Percentiles rank a stretch among this genome's conserved stretches.
Evolutionary conservation across 495 filamentous ascomycete genomes (phyloP).

Genomic region (Penicillium pancosmium): DNA sequence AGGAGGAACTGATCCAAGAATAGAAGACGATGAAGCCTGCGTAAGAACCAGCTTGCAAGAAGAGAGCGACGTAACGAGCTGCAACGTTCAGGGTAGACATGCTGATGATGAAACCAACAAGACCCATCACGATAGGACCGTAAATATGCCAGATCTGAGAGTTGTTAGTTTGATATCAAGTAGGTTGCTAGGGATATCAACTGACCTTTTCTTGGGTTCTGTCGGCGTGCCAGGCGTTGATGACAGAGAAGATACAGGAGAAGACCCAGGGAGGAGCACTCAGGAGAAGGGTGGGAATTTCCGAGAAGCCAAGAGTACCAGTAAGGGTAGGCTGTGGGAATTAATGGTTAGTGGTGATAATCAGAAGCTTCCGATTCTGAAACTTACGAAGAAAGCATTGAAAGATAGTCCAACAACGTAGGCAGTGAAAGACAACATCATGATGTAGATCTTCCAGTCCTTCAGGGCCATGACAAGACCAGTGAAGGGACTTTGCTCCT

Average conservation of each 20-base stretch:
- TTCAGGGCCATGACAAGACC: slow-evolving; percentile 68
- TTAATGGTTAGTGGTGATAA: slow-evolving; percentile 58
- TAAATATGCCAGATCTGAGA: slow-evolving; percentile 70
- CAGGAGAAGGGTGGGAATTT: slow-evolving; percentile 71
- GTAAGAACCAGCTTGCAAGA: slow-evolving; percentile 67
- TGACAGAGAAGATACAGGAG: slow-evolving; percentile 66
- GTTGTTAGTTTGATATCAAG: slow-evolving; percentile 9
- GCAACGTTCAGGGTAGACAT: slow-evolving; percentile 64
- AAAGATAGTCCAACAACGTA: slow-evolving; percentile 39
- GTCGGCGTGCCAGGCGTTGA: slow-evolving; percentile 81
- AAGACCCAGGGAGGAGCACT: slow-evolving; percentile 78
- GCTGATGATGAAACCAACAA: slow-evolving; percentile 74
- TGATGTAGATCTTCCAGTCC: slow-evolving; percentile 71
- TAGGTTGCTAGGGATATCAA: slow-evolving; percentile 46
- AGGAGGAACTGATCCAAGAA: slow-evolving; percentile 77
- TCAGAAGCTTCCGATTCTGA: not conserved
- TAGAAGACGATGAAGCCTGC: slow-evolving; percentile 71
- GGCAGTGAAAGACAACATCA: slow-evolving; percentile 52
- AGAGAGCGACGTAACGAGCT: slow-evolving; percentile 76
- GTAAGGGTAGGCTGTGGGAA: slow-evolving; percentile 76
- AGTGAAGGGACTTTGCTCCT: slow-evolving; percentile 62
- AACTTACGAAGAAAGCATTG: slow-evolving; percentile 41
- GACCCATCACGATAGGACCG: slow-evolving; percentile 65
- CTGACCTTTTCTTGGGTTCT: slow-evolving; percentile 63
- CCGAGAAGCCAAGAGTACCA: slow-evolving; percentile 66